Evolutionary conservation across 176 grass and related monocot species (phyloP).

Genomic region (Aegilops speltoides): DNA sequence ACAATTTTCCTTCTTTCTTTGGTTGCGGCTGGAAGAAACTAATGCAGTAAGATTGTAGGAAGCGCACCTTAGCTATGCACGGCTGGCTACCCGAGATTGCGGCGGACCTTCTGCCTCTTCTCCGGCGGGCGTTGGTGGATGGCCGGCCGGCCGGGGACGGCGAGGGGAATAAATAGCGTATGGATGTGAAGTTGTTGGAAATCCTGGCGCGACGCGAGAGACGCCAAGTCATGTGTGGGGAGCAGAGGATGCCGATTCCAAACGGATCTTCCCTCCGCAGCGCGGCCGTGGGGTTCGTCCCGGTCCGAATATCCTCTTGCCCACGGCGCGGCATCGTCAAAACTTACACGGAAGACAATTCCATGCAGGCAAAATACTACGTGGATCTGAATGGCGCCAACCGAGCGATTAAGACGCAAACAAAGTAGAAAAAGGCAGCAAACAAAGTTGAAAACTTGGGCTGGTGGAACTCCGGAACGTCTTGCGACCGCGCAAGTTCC

Average conservation of each 20-base stretch:
- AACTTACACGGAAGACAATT: neutral
- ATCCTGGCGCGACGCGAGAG: neutral
- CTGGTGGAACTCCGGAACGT: neutral
- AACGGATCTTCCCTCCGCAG: constrained; percentile 48
- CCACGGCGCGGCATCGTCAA: neutral
- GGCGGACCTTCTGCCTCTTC: neutral
- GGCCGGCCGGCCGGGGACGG: neutral
- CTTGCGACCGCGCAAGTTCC: neutral
- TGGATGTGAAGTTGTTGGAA: neutral
- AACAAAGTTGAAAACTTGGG: neutral
- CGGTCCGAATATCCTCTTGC: constrained; percentile 40
- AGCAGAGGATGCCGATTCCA: constrained; percentile 69
- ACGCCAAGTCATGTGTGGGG: constrained; percentile 41
- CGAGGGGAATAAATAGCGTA: constrained; percentile 26
- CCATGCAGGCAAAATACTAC: neutral
- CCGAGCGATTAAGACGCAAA: neutral
- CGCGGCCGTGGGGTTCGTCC: neutral
- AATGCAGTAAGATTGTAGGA: neutral
- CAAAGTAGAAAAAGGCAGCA: neutral
- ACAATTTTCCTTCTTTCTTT: neutral
- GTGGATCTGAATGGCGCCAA: neutral
- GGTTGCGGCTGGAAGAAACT: neutral
- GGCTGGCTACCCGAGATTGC: neutral
- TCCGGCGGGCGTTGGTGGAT: neutral
- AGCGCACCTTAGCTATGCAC: neutral